These are phyloP conservation scores for Helotiales sp. DNA, from an alignment of 2,329 filamentous ascomycete species.

Conservation along the genomic window DNA sequence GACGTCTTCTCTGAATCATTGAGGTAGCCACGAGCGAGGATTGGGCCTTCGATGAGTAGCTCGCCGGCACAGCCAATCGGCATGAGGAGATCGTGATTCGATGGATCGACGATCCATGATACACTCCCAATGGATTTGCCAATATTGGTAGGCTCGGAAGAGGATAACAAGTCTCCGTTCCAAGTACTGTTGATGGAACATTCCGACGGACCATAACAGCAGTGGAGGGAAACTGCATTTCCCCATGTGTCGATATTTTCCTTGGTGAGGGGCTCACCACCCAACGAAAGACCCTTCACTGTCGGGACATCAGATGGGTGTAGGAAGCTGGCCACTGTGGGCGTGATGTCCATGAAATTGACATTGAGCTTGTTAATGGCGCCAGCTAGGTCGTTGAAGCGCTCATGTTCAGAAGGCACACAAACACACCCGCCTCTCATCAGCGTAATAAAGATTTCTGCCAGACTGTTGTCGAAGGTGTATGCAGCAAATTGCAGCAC, in stretches of 20 bases:
- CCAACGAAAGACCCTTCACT: background rate
- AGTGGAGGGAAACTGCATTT: background rate
- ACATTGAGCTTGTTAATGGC: slow-evolving; percentile 35
- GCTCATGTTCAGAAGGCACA: slow-evolving; percentile 46
- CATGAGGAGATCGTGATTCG: slow-evolving; percentile 27
- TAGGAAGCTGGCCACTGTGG: slow-evolving; percentile 36
- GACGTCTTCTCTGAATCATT: slow-evolving; percentile 61
- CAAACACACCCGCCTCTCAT: slow-evolving; percentile 47
- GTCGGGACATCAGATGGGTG: slow-evolving; percentile 7
- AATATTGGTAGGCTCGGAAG: background rate
- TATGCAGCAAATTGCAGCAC: slow-evolving; percentile 20
- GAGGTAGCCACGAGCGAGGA: slow-evolving; percentile 66
- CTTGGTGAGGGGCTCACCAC: background rate
- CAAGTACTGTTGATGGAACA: background rate
- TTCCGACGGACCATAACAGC: background rate
- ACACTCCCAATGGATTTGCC: slow-evolving; percentile 1
- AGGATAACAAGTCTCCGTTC: background rate
- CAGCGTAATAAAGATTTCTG: slow-evolving; percentile 40
- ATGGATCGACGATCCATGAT: slow-evolving; percentile 46
- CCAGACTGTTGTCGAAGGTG: slow-evolving; percentile 46
- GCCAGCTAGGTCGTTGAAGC: slow-evolving; percentile 45
- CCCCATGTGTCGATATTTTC: background rate
- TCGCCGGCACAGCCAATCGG: slow-evolving; percentile 37
- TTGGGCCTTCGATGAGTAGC: slow-evolving; percentile 50
- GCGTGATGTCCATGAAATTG: slow-evolving; percentile 35